Percentiles rank a stretch among this genome's conserved stretches.
These are phyloP conservation scores for Gautieria morchelliformis DNA, from an alignment of 768 basidiomycete species.

Conservation along the genomic window DNA sequence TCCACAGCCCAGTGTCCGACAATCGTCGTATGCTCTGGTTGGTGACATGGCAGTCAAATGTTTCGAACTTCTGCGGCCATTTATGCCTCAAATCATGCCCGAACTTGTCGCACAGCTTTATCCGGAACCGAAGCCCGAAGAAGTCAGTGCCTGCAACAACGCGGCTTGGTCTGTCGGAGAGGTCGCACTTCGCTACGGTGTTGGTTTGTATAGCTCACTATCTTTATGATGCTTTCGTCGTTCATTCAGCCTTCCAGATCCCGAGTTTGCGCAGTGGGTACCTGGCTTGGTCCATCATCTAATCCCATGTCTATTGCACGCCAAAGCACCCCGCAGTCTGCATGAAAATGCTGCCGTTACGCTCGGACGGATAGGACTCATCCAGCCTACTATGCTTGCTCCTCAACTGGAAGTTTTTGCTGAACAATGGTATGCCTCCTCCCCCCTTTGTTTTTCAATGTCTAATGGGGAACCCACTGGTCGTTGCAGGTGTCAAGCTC, in stretches of 20 bases:
- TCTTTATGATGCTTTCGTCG: neutral
- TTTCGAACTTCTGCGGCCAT: slow-evolving; percentile 76
- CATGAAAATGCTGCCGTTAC: slow-evolving; percentile 99
- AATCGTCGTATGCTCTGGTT: slow-evolving; percentile 96
- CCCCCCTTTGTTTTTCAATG: neutral
- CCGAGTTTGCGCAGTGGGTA: slow-evolving; percentile 90
- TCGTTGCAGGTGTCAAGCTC: slow-evolving; percentile 56
- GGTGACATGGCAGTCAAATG: slow-evolving; percentile 97
- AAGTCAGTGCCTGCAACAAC: slow-evolving; percentile 96
- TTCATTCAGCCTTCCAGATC: slow-evolving; percentile 27
- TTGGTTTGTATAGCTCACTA: slow-evolving; percentile 37
- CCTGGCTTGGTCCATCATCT: slow-evolving; percentile 77
- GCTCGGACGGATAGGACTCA: slow-evolving; percentile 90
- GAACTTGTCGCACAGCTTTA: slow-evolving; percentile 86
- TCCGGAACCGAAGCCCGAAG: slow-evolving; percentile 87
- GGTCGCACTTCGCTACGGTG: slow-evolving; percentile 85
- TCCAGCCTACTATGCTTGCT: slow-evolving; percentile 82
- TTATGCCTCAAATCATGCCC: slow-evolving; percentile 82
- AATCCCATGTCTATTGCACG: slow-evolving; percentile 86
- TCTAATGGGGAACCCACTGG: slow-evolving; percentile 10
- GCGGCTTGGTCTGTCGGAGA: slow-evolving; percentile 99
- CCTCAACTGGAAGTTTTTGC: slow-evolving; percentile 87
- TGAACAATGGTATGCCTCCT: slow-evolving; percentile 56
- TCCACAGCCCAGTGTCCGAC: slow-evolving; percentile 90
- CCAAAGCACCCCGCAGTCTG: slow-evolving; percentile 86